Base-by-base conservation (phyloP, 305 asterid species). In the Fraxinus greggii region DNA sequence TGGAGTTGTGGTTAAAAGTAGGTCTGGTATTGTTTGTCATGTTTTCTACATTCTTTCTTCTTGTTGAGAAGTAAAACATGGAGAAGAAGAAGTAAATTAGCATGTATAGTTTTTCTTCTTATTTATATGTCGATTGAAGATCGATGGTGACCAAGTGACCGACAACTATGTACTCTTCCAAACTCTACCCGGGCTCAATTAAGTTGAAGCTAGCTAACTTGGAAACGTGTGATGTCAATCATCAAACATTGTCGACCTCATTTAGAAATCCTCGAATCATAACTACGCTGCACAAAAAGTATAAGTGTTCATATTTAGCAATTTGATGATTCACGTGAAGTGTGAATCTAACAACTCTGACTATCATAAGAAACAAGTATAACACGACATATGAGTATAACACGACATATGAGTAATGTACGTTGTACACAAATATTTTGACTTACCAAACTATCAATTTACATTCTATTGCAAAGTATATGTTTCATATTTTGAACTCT, bases 11-110 rank as follows among this genome's bases (percentile, higher is more conserved):
- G 90, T 85, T 78, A 69, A 80, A 78, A 79, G 77, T 88, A 83
- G 90, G 89, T 88, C 78, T 78, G 63, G n/a, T 24, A 51, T 59
- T 79, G 82, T 29, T 82, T 56, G 84, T 88, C 94, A 91, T 87
- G 91, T 63, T 19, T 84, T 84, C 82, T 1, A 83, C 81, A 78
- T 82, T 86, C 54, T 36, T 76, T 21, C 21, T 26, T 67, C 3
- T 80, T 75, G 74, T 72, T 79, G 59, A 15, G 59, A 48, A 48
- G 21, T 15, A 48, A 48, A 48, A 48, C 59, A 45, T 15, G 21
- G 59, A 45, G 54, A 45, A 36, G 40, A 0, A 4, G 21, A 3
- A 3, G 19, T 48, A 48, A 48, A 48, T 17, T 15, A 15, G 21
- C 59, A 48, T 45, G 59, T n/a, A 15, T 0, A 48, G 59, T 48